Evolutionary conservation across 129 eudicot species (phyloP), one percentile per base, ranked within the genome.

Genomic region (Deinandra increscens): DNA sequence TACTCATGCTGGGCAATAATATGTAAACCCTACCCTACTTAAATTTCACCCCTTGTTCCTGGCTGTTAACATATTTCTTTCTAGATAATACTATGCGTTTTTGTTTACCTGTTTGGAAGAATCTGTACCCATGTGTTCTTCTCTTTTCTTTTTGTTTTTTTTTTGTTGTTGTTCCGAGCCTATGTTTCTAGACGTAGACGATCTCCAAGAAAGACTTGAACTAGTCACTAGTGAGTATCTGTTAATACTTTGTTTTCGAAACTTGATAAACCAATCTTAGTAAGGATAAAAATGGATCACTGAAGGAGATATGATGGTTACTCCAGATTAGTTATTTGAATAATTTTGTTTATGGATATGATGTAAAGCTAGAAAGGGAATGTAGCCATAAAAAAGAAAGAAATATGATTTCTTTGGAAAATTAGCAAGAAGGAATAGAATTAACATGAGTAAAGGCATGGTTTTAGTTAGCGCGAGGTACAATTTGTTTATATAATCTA

Each of bases 271-370:
- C 62, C 13, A 46, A 68, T 48, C 31, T 15, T 48, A 33, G 46
- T 50, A 11, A 68, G 48, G 61, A 4, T 68, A 49, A 68, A 34
- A 7, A 31, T 33, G 11, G 20, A 12, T 18, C 49, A 15, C 33
- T 68, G 46, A 68, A 34, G 61, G 43, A 49, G 45, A 49, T 68
- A 68, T 68, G 31, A 37, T 67, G 49, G 46, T 19, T 50, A 33
- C 49, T 38, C 14, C 26, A 37, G 33, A 36, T 60, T 49, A 68
- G 34, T 6, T 36, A 56, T 56, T 23, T 56, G 19, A 1, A 5
- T 56, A 56, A 11, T 26, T 12, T 56, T 56, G 31, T 26, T 1
- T 56, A 29, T 56, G 63, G 63, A 56, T 56, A 23, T 55, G 14
- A 29, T 29, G 3, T 23, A 29, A 0, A 26, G 37, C 63, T 56